Evolutionary conservation across 2,329 filamentous ascomycete genomes (phyloP).

Genomic region (Tympanopsis confertula): DNA sequence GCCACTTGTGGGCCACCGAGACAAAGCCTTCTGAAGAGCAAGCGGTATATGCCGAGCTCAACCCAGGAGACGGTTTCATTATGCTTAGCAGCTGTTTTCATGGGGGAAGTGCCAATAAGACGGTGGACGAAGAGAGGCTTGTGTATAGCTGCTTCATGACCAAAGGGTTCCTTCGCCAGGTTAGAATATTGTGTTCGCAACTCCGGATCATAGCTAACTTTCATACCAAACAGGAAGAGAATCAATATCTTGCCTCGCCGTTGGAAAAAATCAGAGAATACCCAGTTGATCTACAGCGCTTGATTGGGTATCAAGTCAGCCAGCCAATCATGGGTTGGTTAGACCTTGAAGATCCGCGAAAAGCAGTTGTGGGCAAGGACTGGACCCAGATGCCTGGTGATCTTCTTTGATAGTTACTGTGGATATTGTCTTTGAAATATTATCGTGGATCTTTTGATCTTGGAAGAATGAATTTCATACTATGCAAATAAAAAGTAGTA

Average conservation of each 20-base stretch:
- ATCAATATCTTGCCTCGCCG: slow-evolving; percentile 12
- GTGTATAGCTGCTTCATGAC: slow-evolving; percentile 12
- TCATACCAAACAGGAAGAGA: slow-evolving; percentile 8
- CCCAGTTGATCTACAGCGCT: slow-evolving; percentile 8
- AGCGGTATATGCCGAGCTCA: slow-evolving; percentile 8
- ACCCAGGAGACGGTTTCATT: slow-evolving; percentile 10
- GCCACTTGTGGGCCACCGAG: slow-evolving; percentile 18
- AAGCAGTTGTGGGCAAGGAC: slow-evolving; percentile 1
- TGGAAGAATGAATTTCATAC: too few species aligned
- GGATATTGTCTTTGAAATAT: too few species aligned
- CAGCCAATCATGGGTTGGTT: slow-evolving; percentile 9
- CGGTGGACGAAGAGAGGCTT: slow-evolving; percentile 10
- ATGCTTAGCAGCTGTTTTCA: slow-evolving; percentile 12
- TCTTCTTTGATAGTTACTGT: too few species aligned
- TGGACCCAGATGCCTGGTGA: too few species aligned
- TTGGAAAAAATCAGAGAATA: slow-evolving; percentile 9
- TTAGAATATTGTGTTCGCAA: slow-evolving; percentile 1
- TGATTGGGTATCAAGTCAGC: slow-evolving; percentile 12
- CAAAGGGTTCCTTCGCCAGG: slow-evolving; percentile 9
- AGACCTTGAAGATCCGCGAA: slow-evolving; percentile 10
- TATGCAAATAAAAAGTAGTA: too few species aligned
- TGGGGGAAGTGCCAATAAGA: slow-evolving; percentile 13
- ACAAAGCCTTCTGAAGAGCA: slow-evolving; percentile 8
- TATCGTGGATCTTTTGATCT: too few species aligned
- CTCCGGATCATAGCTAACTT: slow-evolving; percentile 1